Evolutionary conservation across 768 basidiomycete species (phyloP).

Genomic region (Pulveroboletus sp.): DNA sequence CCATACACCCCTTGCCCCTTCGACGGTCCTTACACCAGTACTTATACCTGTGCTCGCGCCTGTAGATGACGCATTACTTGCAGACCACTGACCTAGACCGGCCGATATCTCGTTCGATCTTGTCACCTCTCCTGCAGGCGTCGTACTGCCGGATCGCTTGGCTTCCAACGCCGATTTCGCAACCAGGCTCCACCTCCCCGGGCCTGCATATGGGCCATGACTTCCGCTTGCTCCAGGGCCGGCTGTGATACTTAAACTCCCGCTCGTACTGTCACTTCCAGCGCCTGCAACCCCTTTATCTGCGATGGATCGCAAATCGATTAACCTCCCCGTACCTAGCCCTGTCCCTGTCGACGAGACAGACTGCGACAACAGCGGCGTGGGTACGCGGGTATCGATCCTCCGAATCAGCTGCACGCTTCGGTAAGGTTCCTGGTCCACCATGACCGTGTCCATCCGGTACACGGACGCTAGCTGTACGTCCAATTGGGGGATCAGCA

Average conservation of each 20-base stretch:
- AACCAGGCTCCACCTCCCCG: conserved; percentile 19
- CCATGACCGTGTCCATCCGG: conserved; percentile 77
- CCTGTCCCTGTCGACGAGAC: conserved; percentile 29
- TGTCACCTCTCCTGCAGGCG: conserved; percentile 2
- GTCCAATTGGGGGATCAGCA: neutral
- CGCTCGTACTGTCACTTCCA: neutral
- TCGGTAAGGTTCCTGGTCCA: conserved; percentile 88
- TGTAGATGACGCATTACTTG: neutral
- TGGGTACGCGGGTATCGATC: conserved; percentile 76
- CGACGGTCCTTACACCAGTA: neutral
- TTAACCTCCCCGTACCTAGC: conserved; percentile 54
- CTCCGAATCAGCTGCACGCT: conserved; percentile 81
- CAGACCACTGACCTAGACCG: conserved; percentile 3
- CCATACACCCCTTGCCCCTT: conserved; percentile 14
- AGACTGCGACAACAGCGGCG: conserved; percentile 59
- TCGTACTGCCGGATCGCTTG: conserved; percentile 5
- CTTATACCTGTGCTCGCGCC: neutral
- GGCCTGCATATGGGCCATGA: neutral
- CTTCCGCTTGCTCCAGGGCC: neutral
- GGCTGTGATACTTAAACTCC: neutral
- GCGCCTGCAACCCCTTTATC: neutral
- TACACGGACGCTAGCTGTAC: conserved; percentile 70
- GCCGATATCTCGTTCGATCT: conserved; percentile 9
- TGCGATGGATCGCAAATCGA: conserved; percentile 43
- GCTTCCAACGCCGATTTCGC: conserved; percentile 12